These are phyloP conservation scores for Pleurotus tuber-regium DNA, from an alignment of 768 basidiomycete genomes.

Conservation along the genomic window DNA sequence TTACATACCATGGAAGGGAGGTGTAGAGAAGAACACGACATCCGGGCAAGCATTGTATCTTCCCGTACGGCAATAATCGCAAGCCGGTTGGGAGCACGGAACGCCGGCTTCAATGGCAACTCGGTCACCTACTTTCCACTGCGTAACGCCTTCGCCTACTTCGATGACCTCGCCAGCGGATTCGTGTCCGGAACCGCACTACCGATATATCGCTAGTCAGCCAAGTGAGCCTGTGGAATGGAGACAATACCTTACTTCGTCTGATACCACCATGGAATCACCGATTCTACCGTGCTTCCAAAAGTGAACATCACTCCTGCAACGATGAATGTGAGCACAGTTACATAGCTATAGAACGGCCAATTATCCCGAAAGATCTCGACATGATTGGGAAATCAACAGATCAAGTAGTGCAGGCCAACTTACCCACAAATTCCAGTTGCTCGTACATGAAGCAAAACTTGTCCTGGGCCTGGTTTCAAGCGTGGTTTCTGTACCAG, in stretches of 20 bases:
- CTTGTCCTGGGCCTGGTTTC: constrained; percentile 62
- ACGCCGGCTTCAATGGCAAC: constrained; percentile 72
- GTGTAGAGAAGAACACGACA: constrained; percentile 69
- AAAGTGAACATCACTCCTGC: constrained; percentile 70
- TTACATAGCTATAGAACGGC: too few relatives aligned
- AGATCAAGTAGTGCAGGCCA: not conserved
- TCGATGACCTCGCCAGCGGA: constrained; percentile 67
- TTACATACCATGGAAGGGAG: constrained; percentile 57
- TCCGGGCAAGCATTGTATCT: constrained; percentile 62
- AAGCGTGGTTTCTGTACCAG: constrained; percentile 63
- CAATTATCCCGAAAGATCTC: too few relatives aligned
- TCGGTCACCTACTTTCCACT: constrained; percentile 65
- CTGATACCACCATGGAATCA: constrained; percentile 68
- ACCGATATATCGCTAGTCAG: not conserved
- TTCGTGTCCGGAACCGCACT: constrained; percentile 72
- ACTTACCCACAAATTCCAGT: constrained; percentile 70
- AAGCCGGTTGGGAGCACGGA: constrained; percentile 60
- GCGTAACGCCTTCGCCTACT: constrained; percentile 61
- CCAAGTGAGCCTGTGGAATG: not conserved
- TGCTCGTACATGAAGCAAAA: constrained; percentile 62
- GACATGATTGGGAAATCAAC: too few relatives aligned
- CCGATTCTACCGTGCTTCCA: constrained; percentile 71
- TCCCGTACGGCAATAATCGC: constrained; percentile 57
- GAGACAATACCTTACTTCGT: constrained; percentile 41
- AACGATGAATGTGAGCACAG: not conserved